Conservation (phyloP, 164 flowering plant genomes). For the Sextonia rubra region DNA sequence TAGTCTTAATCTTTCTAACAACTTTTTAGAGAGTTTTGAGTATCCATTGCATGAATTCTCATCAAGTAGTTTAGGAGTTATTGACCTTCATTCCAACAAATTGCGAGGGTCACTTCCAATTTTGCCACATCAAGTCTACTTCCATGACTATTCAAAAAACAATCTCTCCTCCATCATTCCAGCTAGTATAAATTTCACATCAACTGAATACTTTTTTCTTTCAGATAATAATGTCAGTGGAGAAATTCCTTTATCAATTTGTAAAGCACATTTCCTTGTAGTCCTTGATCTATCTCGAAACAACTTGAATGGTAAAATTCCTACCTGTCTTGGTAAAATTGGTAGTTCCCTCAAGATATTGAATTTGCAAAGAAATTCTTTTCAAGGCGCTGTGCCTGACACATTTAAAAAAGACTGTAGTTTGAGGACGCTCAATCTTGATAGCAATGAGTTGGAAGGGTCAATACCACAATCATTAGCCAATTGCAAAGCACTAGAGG, state of each 20-base stretch:
- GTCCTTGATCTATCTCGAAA: constrained; percentile 44
- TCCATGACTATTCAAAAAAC: constrained; percentile 34
- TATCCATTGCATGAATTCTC: not conserved
- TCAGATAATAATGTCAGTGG: constrained; percentile 38
- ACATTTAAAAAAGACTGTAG: not conserved
- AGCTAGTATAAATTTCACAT: constrained; percentile 6
- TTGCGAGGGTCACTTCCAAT: constrained; percentile 30
- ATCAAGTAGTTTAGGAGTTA: not conserved
- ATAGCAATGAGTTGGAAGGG: not conserved
- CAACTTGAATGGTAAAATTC: not conserved
- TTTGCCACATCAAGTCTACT: constrained; percentile 14
- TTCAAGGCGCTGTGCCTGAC: not conserved
- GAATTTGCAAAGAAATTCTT: not conserved
- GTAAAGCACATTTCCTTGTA: constrained; percentile 28
- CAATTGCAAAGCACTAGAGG: not conserved
- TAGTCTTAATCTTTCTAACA: constrained; percentile 38
- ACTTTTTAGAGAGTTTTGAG: constrained; percentile 21
- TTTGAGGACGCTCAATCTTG: not conserved
- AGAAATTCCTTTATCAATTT: constrained; percentile 43
- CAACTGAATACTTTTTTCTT: constrained; percentile 27
- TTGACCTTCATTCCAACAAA: constrained; percentile 44
- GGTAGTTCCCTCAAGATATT: not conserved
- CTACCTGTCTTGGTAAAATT: not conserved
- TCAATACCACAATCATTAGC: not conserved
- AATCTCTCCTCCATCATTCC: constrained; percentile 29